Evolutionary conservation across 768 basidiomycete species (phyloP).

Genomic region (Dacryopinax spathularia): DNA sequence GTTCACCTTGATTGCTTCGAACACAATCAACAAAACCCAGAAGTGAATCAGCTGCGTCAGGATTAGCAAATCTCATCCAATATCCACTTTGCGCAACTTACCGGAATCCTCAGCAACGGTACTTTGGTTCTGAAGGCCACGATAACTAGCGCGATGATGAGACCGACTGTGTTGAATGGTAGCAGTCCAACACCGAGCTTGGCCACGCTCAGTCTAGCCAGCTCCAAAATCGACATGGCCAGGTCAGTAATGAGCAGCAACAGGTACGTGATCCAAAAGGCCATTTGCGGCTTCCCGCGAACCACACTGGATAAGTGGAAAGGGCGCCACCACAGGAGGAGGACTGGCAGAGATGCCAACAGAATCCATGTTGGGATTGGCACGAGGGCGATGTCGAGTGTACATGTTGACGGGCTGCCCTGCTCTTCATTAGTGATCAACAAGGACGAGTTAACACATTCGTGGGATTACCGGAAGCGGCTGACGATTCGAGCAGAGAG

Average conservation of each 20-base stretch:
- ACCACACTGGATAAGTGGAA: too few species aligned
- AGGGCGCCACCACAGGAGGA: too few species aligned
- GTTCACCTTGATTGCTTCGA: constrained; percentile 15
- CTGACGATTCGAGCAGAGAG: neutral
- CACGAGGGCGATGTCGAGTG: neutral
- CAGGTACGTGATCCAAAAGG: constrained; percentile 15
- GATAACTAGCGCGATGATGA: constrained; percentile 14
- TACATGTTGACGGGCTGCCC: constrained; percentile 1
- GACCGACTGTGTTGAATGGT: constrained; percentile 16
- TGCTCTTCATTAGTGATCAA: neutral
- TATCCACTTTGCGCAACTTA: constrained; percentile 11
- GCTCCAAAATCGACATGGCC: constrained; percentile 23
- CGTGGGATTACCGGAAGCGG: neutral
- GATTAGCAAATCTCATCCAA: neutral
- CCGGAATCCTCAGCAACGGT: constrained; percentile 11
- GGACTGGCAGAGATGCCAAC: neutral
- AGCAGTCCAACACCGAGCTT: constrained; percentile 22
- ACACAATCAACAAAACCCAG: constrained; percentile 17
- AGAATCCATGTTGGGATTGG: neutral
- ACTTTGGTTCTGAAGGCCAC: constrained; percentile 15
- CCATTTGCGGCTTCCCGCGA: neutral
- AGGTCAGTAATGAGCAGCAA: constrained; percentile 18
- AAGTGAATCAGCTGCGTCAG: constrained; percentile 7
- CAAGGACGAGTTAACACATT: neutral
- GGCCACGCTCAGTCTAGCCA: constrained; percentile 19